phyloP scores from a whole-genome alignment of 106 monocot genomes.

The Ottelia alismoides region DNA sequence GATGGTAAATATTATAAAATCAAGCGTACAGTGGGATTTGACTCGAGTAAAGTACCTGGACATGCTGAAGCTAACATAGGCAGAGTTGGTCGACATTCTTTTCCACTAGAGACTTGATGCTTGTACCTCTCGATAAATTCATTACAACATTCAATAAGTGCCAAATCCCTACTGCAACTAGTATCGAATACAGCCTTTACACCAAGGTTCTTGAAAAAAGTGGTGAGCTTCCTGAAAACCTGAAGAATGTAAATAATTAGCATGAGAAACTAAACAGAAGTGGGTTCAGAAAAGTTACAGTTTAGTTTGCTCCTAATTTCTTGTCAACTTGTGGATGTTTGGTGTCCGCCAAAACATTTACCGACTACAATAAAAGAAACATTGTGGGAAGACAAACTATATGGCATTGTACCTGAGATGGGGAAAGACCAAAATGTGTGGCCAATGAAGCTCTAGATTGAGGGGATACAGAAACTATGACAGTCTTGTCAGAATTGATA shows the following conservation, averaged over 20 bases:
- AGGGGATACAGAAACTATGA: slow-evolving; percentile 86
- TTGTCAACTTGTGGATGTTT: neutral
- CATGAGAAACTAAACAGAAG: neutral
- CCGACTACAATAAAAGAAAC: neutral
- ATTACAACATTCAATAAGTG: slow-evolving; percentile 83
- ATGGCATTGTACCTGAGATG: slow-evolving; percentile 78
- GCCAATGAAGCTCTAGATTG: slow-evolving; percentile 96
- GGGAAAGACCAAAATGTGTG: slow-evolving; percentile 63
- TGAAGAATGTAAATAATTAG: slow-evolving; percentile 15
- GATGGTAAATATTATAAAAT: no score
- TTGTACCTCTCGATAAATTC: slow-evolving; percentile 81
- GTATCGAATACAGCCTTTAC: slow-evolving; percentile 93
- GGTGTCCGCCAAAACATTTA: neutral
- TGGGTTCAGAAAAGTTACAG: neutral
- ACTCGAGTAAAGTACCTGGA: no score
- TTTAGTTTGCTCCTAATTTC: neutral
- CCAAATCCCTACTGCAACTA: slow-evolving; percentile 85
- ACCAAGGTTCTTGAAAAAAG: slow-evolving; percentile 78
- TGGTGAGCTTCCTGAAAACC: slow-evolving; percentile 81
- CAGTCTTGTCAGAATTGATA: slow-evolving; percentile 50
- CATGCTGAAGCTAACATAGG: slow-evolving; percentile 95
- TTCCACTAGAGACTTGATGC: slow-evolving; percentile 10
- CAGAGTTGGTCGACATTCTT: slow-evolving; percentile 30
- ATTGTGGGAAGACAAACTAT: neutral
- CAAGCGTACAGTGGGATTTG: no score